Evolutionary conservation across 371 early-diverging fungal species (phyloP), one percentile per base, ranked within the genome.

Genomic region (Rhizopus arrhizus): DNA sequence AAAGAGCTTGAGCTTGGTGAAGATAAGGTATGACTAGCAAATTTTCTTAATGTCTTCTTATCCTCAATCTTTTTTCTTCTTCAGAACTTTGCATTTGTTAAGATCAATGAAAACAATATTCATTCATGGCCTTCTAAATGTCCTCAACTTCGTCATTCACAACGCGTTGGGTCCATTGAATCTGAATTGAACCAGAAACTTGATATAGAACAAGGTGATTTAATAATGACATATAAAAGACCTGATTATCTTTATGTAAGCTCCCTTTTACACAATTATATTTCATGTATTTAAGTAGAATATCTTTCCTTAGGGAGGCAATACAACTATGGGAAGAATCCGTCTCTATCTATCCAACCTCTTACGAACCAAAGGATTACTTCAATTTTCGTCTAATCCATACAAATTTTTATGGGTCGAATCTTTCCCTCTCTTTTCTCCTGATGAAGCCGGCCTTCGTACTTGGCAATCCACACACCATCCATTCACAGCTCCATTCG

Each of bases 401-500:
- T 83, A 78, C 72, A 82, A 90, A 47, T 94, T 95, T 61, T 62
- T 92, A 31, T 96, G 96, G 96, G 77, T 96, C 4, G 90, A 91
- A 58, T 88, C 90, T 13, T 96, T 96, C 65, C 96, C 96, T 0
- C 72, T 96, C 32, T 93, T 96, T 55, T 88, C 92, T 4, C 89
- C 88, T 0, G 83, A 84, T 32, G 85, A 79, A 32, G 71, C 77
- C 45, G 76, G 74, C 6, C 56, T 70, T 3, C 72, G 70, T 12
- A 73, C 66, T 28, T 83, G 87, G 61, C 75, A 83, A 41, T 80
- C 95, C 3, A 93, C 93, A 0, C 96, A 96, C 66, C 95, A 96
- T 67, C 96, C 96, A 1, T 96, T 96, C 66, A 96, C 96, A 4
- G 91, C 95, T 1, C 95, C 95, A 0, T 77, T 77, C 11, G 74